Percentiles rank a stretch among this genome's conserved stretches.
Conservation (phyloP, 2,329 filamentous ascomycete species). For the Venturia oleaginea region DNA sequence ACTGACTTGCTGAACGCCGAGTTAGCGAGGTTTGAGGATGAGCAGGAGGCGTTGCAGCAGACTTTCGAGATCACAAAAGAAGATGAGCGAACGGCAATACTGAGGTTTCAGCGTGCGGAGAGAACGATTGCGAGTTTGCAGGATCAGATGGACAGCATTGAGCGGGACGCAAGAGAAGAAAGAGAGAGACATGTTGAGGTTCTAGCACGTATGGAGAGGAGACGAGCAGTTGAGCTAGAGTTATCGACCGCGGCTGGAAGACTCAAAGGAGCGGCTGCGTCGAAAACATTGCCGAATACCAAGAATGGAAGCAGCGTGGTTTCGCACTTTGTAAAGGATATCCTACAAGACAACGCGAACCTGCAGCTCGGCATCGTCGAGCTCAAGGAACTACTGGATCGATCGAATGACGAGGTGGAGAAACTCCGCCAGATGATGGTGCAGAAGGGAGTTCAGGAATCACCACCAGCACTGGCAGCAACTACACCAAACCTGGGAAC, state of each 20-base stretch:
- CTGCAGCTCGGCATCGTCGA: conserved; percentile 88
- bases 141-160: conserved; percentile 81
- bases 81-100: conserved; percentile 68
- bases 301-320: conserved; percentile 61
- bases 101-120: conserved; percentile 81
- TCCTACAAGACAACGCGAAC: conserved; percentile 90
- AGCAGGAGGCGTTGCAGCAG: conserved; percentile 65
- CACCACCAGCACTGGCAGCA: conserved; percentile 27
- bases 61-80: conserved; percentile 59
- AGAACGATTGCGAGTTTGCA: conserved; percentile 68
- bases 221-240: conserved; percentile 73
- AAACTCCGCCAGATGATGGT: conserved; percentile 67
- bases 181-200: conserved; percentile 73
- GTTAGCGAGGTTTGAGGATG: conserved; percentile 67
- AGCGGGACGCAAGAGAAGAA: conserved; percentile 72
- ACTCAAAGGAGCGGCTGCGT: conserved; percentile 65
- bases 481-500: conserved; percentile 52
- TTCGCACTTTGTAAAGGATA: conserved; percentile 92
- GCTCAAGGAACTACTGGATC: conserved; percentile 79
- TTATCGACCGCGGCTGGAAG: conserved; percentile 70
- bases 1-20: conserved; percentile 75
- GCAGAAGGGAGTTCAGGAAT: conserved; percentile 58
- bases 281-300: conserved; percentile 32
- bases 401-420: conserved; percentile 91
- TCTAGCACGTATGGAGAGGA: conserved; percentile 70